Conservation (phyloP, 2,329 filamentous ascomycete genomes). For the Torrubiella hemipterigena region DNA sequence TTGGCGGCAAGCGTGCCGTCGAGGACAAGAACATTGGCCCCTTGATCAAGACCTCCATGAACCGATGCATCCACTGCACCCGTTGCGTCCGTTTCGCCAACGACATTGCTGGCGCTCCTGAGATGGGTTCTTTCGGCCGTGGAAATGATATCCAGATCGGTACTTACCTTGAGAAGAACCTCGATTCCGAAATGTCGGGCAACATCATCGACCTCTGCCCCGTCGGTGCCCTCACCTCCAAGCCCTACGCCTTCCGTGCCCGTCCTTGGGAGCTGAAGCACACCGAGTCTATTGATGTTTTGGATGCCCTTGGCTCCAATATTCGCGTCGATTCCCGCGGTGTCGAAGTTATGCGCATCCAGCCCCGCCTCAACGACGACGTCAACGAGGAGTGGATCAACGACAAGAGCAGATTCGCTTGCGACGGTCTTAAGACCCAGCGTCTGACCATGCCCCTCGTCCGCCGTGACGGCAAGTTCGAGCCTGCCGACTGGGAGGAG, state of each 20-base stretch:
- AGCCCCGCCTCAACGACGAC: conserved; percentile 91
- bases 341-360: conserved; percentile 87
- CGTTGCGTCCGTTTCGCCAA: conserved; percentile 96
- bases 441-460: conserved; percentile 86
- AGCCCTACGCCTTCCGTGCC: conserved; percentile 94
- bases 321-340: conserved; percentile 89
- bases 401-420: conserved; percentile 94
- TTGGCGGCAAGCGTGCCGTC: conserved; percentile 89
- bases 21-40: conserved; percentile 99
- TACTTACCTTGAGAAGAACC: conserved; percentile 88
- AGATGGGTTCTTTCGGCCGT: conserved; percentile 86
- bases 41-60: conserved; percentile 98
- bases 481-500: conserved; percentile 91
- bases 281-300: conserved; percentile 88
- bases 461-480: conserved; percentile 79
- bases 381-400: conserved; percentile 99
- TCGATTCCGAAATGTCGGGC: conserved; percentile 88
- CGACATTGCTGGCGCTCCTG: conserved; percentile 89
- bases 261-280: conserved; percentile 96
- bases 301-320: conserved; percentile 86
- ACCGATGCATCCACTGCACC: conserved; percentile 98
- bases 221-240: conserved; percentile 90
- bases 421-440: conserved; percentile 93
- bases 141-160: conserved; percentile 97
- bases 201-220: conserved; percentile 98